These are phyloP conservation scores for Leishmania turanica DNA, from an alignment of 208 protist genomes.

Conservation along the genomic window DNA sequence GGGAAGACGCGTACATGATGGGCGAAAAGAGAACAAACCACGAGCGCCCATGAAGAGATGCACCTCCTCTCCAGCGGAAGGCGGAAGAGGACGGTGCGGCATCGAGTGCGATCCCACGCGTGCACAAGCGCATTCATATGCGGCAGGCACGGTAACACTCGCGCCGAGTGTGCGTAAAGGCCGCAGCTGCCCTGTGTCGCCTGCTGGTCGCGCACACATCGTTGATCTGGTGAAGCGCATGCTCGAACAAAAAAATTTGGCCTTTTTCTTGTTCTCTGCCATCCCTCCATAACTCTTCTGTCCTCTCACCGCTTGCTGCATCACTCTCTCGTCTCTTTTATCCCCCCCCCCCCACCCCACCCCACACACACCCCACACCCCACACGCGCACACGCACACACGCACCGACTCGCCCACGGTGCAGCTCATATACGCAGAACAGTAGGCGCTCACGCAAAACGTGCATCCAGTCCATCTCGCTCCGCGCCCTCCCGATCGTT, in stretches of 20 bases:
- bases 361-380: neutral
- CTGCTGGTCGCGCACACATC: neutral
- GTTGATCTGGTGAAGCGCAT: neutral
- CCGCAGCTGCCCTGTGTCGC: neutral
- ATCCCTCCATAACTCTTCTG: no score
- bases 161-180: neutral
- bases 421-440: neutral
- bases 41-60: neutral
- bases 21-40: neutral
- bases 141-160: neutral
- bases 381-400: neutral
- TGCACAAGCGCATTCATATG: neutral
- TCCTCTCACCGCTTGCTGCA: neutral
- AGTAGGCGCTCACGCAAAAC: neutral
- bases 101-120: neutral
- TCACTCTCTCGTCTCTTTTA: neutral
- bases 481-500: neutral
- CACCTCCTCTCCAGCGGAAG: neutral
- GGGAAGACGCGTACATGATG: neutral
- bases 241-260: neutral
- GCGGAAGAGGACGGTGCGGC: neutral
- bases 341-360: neutral
- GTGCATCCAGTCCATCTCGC: neutral
- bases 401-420: neutral
- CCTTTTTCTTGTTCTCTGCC: neutral